Percentiles rank a stretch among this genome's conserved stretches.
These are phyloP conservation scores for Apostasia shenzhenica DNA, from an alignment of 106 monocot species.

Conservation along the genomic window DNA sequence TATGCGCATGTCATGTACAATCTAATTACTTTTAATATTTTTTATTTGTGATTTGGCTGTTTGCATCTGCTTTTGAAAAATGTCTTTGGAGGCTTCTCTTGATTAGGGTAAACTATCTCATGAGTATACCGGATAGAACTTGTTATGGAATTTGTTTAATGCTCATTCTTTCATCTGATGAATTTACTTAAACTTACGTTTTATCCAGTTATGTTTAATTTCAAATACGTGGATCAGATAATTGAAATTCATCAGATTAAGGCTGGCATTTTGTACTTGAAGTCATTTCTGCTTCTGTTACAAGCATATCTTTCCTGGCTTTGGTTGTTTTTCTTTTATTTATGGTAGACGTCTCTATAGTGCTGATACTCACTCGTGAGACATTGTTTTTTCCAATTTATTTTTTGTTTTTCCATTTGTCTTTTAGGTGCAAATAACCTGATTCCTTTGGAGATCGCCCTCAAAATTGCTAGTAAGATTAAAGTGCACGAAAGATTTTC, in stretches of 20 bases:
- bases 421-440: slow-evolving; percentile 84
- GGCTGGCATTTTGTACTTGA: not conserved
- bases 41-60: too few relatives aligned
- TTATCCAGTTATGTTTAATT: too few relatives aligned
- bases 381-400: not conserved
- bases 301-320: not conserved
- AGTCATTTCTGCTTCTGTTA: not conserved
- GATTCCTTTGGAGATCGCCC: slow-evolving; percentile 91
- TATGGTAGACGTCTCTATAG: not conserved
- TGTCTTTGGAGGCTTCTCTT: too few relatives aligned
- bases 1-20: too few relatives aligned
- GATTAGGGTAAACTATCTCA: too few relatives aligned
- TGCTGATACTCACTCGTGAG: not conserved
- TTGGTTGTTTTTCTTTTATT: not conserved
- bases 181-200: too few relatives aligned
- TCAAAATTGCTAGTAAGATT: slow-evolving; percentile 89
- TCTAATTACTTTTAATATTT: too few relatives aligned
- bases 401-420: not conserved
- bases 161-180: too few relatives aligned
- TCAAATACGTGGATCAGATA: not conserved
- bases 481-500: slow-evolving; percentile 88
- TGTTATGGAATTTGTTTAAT: too few relatives aligned
- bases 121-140: too few relatives aligned
- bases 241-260: not conserved
- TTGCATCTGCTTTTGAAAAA: too few relatives aligned